phyloP scores from a whole-genome alignment of 176 grass and related monocot species.

The Oryza australiensis region DNA sequence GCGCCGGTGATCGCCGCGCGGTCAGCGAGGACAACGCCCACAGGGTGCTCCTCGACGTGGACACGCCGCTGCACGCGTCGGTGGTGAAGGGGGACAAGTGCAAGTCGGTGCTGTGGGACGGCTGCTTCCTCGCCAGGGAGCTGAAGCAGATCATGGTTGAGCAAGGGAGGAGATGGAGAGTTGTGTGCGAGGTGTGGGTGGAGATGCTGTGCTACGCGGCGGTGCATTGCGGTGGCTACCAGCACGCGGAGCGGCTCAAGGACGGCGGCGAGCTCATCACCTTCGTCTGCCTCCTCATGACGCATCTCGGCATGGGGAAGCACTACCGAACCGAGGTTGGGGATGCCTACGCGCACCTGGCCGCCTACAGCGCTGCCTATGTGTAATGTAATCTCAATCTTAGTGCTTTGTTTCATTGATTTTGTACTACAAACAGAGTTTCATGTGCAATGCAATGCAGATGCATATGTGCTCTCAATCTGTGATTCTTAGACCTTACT shows the following conservation, averaged over 20 bases:
- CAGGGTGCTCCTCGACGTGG: neutral
- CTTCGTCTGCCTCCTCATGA: constrained; percentile 28
- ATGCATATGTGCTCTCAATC: no score
- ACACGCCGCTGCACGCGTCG: neutral
- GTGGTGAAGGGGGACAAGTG: constrained; percentile 23
- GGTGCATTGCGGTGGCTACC: constrained; percentile 18
- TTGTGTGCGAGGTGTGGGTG: neutral
- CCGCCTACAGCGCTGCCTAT: neutral
- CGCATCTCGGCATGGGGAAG: neutral
- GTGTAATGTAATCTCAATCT: no score
- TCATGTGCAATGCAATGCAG: no score
- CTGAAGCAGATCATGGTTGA: neutral
- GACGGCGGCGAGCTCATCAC: constrained; percentile 28
- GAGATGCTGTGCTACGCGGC: neutral
- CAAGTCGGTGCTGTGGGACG: constrained; percentile 27
- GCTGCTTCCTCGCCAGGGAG: neutral
- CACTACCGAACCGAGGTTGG: constrained; percentile 24
- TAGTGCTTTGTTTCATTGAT: no score
- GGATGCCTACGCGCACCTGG: neutral
- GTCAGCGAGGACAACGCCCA: neutral
- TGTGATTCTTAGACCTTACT: no score
- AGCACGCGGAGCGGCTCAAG: constrained; percentile 29
- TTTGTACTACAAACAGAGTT: no score
- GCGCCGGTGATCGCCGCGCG: no score
- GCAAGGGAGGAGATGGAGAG: neutral